Evolutionary conservation across 2,329 filamentous ascomycete genomes (phyloP).

Genomic region (Monosporascus sp.): DNA sequence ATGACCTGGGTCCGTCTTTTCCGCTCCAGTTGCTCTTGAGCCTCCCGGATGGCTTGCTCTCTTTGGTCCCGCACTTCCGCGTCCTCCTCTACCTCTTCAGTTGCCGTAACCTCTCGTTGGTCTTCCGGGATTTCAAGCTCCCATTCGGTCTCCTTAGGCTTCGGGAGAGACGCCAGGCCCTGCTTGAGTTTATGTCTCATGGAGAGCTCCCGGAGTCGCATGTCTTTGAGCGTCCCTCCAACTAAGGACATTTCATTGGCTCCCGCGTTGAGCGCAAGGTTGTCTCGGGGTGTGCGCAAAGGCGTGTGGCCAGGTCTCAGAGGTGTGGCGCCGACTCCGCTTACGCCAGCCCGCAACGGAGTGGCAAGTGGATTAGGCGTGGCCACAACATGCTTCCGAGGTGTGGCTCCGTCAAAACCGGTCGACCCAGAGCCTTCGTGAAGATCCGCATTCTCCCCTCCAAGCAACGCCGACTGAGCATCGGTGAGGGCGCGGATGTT

Average conservation of each 20-base stretch:
- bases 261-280: conserved; percentile 73
- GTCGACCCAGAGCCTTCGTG: conserved; percentile 78
- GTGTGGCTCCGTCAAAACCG: conserved; percentile 80
- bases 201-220: conserved; percentile 65
- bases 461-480: conserved; percentile 87
- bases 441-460: conserved; percentile 88
- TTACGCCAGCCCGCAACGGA: conserved; percentile 62
- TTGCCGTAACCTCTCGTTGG: conserved; percentile 51
- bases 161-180: conserved; percentile 77
- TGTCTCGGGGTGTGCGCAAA: conserved; percentile 82
- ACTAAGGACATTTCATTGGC: conserved; percentile 61
- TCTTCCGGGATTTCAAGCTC: conserved; percentile 90
- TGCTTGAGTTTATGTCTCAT: conserved; percentile 63
- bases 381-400: conserved; percentile 73
- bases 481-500: conserved; percentile 91
- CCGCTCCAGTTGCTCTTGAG: conserved; percentile 71
- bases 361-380: conserved; percentile 96
- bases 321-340: conserved; percentile 64
- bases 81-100: conserved; percentile 52
- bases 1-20: conserved; percentile 86
- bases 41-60: conserved; percentile 68
- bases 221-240: conserved; percentile 70
- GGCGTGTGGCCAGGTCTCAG: conserved; percentile 72
- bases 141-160: conserved; percentile 90
- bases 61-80: conserved; percentile 72